phyloP scores from a whole-genome alignment of 2,329 filamentous ascomycete genomes.

The Calonectria henricotiae region DNA sequence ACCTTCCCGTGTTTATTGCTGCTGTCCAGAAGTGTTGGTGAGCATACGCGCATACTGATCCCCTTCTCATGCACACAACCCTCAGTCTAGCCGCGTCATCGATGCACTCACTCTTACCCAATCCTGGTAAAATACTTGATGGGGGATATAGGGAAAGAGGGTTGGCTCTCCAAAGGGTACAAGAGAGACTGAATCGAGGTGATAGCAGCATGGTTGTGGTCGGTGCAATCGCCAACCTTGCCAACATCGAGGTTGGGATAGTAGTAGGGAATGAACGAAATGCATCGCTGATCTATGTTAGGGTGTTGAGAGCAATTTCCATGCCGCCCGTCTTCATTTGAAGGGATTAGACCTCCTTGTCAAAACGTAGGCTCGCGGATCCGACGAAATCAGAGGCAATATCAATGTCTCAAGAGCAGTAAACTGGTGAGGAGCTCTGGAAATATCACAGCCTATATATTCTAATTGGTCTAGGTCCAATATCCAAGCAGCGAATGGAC shows the following conservation, averaged over 20 bases:
- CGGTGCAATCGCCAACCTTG: constrained; percentile 40
- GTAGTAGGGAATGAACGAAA: background rate
- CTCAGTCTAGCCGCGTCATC: constrained; percentile 37
- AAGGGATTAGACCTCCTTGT: constrained; percentile 35
- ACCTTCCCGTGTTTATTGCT: constrained; percentile 36
- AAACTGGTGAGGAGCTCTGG: constrained; percentile 31
- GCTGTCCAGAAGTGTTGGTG: constrained; percentile 43
- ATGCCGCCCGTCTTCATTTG: constrained; percentile 36
- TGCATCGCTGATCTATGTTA: constrained; percentile 7
- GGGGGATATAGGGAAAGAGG: constrained; percentile 39
- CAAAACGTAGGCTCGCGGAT: constrained; percentile 32
- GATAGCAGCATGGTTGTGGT: constrained; percentile 32
- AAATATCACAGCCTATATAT: too few relatives aligned
- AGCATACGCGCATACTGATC: constrained; percentile 39
- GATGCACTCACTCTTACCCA: constrained; percentile 32
- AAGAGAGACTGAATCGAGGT: constrained; percentile 27
- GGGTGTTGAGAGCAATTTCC: constrained; percentile 38
- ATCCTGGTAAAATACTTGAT: constrained; percentile 15
- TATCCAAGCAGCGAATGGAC: constrained; percentile 38
- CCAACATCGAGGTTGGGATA: constrained; percentile 38
- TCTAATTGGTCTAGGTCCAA: constrained; percentile 38
- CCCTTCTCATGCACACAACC: constrained; percentile 43
- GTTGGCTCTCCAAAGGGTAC: constrained; percentile 30
- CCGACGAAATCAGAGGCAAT: constrained; percentile 33
- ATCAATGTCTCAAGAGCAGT: constrained; percentile 38